Evolutionary conservation across 164 flowering plant species (phyloP).

Genomic region (Vitis rupestris): DNA sequence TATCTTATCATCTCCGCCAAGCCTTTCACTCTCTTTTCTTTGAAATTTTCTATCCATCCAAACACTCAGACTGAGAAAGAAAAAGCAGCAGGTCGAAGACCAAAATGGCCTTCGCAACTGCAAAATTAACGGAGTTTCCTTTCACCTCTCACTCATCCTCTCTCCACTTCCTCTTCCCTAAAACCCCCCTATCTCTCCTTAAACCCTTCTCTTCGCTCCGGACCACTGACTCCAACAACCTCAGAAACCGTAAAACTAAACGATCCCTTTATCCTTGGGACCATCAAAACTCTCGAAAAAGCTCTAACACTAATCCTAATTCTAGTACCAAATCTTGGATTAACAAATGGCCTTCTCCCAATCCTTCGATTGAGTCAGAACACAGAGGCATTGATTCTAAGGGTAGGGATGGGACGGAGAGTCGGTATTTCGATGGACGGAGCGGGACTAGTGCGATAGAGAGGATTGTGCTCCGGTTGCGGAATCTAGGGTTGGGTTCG

Average conservation of each 20-base stretch:
- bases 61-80: background rate
- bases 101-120: conserved; percentile 32
- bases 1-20: no score
- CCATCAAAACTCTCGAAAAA: conserved; percentile 15
- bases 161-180: conserved; percentile 22
- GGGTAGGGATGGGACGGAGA: conserved; percentile 9
- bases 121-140: conserved; percentile 47
- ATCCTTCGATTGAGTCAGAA: conserved; percentile 8
- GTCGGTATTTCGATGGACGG: conserved; percentile 26
- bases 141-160: conserved; percentile 25
- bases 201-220: conserved; percentile 40
- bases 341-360: conserved; percentile 45
- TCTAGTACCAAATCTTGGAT: conserved; percentile 26
- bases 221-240: conserved; percentile 15
- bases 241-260: conserved; percentile 9
- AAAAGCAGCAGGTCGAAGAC: background rate
- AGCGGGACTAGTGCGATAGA: conserved; percentile 57
- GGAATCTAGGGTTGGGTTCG: conserved; percentile 68
- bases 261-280: conserved; percentile 13
- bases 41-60: conserved; percentile 1
- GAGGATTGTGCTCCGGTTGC: conserved; percentile 69
- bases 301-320: background rate
- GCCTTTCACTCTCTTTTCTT: no score
- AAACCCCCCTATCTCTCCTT: conserved; percentile 28
- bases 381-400: background rate